These are phyloP conservation scores for Colletotrichum musae DNA, from an alignment of 2,329 filamentous ascomycete genomes.

Conservation along the genomic window DNA sequence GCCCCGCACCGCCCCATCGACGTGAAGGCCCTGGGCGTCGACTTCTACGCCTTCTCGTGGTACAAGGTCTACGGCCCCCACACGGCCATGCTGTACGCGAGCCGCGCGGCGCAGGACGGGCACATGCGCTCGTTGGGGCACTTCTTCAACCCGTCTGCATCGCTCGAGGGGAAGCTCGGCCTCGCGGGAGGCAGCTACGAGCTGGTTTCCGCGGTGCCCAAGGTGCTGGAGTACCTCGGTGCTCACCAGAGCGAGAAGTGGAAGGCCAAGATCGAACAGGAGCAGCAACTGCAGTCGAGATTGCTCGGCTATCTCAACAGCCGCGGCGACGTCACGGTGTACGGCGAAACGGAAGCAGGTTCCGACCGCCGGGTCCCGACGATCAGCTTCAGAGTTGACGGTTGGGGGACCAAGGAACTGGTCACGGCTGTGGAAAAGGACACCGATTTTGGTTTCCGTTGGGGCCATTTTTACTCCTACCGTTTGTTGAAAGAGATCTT, in stretches of 20 bases:
- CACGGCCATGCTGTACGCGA: slow-evolving; percentile 78
- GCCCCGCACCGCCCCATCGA: slow-evolving; percentile 81
- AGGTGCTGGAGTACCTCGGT: slow-evolving; percentile 74
- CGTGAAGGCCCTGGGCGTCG: slow-evolving; percentile 76
- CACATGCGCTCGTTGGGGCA: slow-evolving; percentile 71
- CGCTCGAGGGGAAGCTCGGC: slow-evolving; percentile 77
- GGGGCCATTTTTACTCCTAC: slow-evolving; percentile 79
- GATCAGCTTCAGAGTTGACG: slow-evolving; percentile 76
- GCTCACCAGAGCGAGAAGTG: slow-evolving; percentile 57
- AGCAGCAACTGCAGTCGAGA: slow-evolving; percentile 70
- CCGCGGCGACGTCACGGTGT: slow-evolving; percentile 68
- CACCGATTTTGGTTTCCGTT: slow-evolving; percentile 73
- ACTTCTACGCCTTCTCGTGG: slow-evolving; percentile 86
- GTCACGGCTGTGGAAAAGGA: slow-evolving; percentile 74
- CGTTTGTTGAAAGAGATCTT: slow-evolving; percentile 73
- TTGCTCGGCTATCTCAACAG: slow-evolving; percentile 72
- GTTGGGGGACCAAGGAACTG: slow-evolving; percentile 67
- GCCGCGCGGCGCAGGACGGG: slow-evolving; percentile 64
- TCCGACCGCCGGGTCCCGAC: slow-evolving; percentile 70
- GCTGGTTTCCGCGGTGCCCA: slow-evolving; percentile 73
- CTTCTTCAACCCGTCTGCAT: slow-evolving; percentile 75
- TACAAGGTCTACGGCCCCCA: slow-evolving; percentile 89
- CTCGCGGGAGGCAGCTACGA: slow-evolving; percentile 81
- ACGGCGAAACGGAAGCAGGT: slow-evolving; percentile 67
- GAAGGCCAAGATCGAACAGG: slow-evolving; percentile 69